A percentile compares a stretch with the other conserved stretches of the same genome.
Evolutionary conservation across 2,329 filamentous ascomycete species (phyloP).

Genomic region (Pseudogymnoascus pannorum): DNA sequence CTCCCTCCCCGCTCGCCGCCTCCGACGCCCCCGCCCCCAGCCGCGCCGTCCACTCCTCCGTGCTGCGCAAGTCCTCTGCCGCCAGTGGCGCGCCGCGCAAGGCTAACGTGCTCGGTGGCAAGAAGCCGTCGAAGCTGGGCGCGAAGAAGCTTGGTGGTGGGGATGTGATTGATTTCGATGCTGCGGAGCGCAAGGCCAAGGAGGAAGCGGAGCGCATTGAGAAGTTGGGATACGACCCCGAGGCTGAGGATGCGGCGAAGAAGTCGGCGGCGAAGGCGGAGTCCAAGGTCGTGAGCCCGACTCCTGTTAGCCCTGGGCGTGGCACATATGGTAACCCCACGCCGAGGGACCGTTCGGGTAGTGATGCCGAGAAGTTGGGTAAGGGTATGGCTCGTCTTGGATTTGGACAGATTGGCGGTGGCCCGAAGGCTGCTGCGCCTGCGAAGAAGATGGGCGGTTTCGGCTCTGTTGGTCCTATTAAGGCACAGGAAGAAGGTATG

Average conservation of each 20-base stretch:
- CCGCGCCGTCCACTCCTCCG: conserved; percentile 68
- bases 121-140: conserved; percentile 77
- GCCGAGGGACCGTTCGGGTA: conserved; percentile 54
- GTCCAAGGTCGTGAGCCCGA: conserved; percentile 57
- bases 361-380: conserved; percentile 80
- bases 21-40: conserved; percentile 55
- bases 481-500: conserved; percentile 60
- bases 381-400: conserved; percentile 82
- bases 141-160: conserved; percentile 75
- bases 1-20: conserved; percentile 73
- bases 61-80: conserved; percentile 67
- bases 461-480: conserved; percentile 72
- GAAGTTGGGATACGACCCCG: conserved; percentile 90
- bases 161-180: conserved; percentile 88
- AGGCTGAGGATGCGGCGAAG: conserved; percentile 60
- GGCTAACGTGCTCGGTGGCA: conserved; percentile 75
- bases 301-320: conserved; percentile 61
- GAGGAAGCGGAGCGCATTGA: conserved; percentile 95
- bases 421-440: conserved; percentile 48
- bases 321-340: conserved; percentile 56
- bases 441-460: conserved; percentile 80
- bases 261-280: conserved; percentile 31
- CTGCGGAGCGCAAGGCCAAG: conserved; percentile 92
- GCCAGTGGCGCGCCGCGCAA: conserved; percentile 63
- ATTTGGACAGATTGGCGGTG: conserved; percentile 74